Percentiles rank a stretch among this genome's conserved stretches.
Conservation (phyloP, 2,329 filamentous ascomycete species). For the Incumbomyces delicatus region DNA sequence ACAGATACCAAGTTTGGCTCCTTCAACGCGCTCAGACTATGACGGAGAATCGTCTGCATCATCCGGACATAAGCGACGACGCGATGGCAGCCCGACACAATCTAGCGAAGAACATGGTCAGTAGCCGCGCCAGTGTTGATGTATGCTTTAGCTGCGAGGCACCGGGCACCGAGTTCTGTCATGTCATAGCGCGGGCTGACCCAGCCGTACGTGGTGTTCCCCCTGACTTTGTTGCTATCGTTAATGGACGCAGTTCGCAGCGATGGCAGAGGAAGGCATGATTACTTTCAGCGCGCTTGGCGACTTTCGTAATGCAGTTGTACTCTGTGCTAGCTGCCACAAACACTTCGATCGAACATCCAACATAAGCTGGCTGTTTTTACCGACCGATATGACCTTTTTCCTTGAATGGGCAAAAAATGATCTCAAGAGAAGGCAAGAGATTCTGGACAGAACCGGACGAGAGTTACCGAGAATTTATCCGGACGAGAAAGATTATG, state of each 20-base stretch:
- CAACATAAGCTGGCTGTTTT: not conserved
- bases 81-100: not conserved
- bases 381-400: not conserved
- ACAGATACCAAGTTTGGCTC: no score
- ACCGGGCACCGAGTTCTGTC: not conserved
- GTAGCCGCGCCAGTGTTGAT: not conserved
- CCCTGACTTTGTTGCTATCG: not conserved
- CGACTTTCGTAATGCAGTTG: not conserved
- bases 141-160: not conserved
- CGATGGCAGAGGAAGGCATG: not conserved
- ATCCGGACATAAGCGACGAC: not conserved
- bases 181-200: not conserved
- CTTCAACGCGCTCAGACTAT: conserved; percentile 1
- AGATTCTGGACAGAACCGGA: not conserved
- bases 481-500: not conserved
- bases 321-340: not conserved
- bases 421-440: not conserved
- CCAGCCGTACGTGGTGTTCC: not conserved
- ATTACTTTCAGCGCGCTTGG: not conserved
- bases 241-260: not conserved
- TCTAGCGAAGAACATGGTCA: not conserved
- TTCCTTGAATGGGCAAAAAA: not conserved
- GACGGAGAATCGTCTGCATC: not conserved
- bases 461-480: not conserved
- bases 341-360: not conserved